These are phyloP conservation scores for Zygosaccharomyces sapae DNA, from an alignment of 1,139 yeast species.

Conservation along the genomic window DNA sequence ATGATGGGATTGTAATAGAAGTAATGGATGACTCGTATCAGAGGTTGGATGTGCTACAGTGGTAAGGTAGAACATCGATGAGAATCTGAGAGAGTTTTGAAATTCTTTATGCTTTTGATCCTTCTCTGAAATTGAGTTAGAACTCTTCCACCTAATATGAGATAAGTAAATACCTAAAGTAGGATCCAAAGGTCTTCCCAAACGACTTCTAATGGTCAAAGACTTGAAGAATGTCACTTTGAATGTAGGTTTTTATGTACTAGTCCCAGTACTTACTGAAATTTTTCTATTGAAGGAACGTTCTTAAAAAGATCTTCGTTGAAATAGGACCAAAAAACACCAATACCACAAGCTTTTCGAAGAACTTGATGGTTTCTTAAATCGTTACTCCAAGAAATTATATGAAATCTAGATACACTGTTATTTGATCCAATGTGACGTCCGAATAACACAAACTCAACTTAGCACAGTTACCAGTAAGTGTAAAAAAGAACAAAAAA, in stretches of 20 bases:
- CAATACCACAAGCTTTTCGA: background rate
- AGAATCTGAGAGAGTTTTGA: slow-evolving; percentile 9
- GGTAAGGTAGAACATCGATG: slow-evolving; percentile 37
- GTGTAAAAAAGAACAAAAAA: slow-evolving; percentile 1
- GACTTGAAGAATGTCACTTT: slow-evolving; percentile 10
- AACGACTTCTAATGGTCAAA: background rate
- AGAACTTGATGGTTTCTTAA: background rate
- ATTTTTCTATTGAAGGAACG: background rate
- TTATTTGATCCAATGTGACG: background rate
- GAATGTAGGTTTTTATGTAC: slow-evolving; percentile 5
- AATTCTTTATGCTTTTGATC: slow-evolving; percentile 2
- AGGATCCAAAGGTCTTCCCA: background rate
- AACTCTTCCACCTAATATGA: slow-evolving; percentile 1
- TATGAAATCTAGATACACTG: background rate
- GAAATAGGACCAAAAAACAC: background rate
- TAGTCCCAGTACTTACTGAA: background rate
- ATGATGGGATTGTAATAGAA: slow-evolving; percentile 47
- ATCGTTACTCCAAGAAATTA: background rate
- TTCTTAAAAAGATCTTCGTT: background rate
- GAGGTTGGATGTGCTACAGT: slow-evolving; percentile 53
- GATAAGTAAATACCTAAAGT: background rate
- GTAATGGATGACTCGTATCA: slow-evolving; percentile 57
- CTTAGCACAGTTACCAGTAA: background rate
- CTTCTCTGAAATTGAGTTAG: background rate
- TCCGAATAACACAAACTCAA: background rate